Conservation (phyloP, 192 early-diverging fungal genomes). For the Gorgonomyces haynaldii region DNA sequence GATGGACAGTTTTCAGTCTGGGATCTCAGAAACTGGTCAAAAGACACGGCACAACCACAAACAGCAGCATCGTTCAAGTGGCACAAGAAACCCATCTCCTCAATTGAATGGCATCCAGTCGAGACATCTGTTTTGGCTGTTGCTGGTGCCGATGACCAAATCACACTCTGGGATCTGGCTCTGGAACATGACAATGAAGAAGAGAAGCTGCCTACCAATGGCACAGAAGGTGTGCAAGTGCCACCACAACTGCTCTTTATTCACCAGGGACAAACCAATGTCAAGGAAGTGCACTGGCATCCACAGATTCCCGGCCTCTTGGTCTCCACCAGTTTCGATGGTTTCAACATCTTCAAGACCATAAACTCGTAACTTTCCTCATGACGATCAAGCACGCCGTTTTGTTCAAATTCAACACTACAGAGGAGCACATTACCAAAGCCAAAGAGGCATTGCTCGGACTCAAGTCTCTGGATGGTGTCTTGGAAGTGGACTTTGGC, state of each 20-base stretch:
- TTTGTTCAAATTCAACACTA: no score
- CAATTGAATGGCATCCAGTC: constrained; percentile 92
- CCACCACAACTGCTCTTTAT: constrained; percentile 86
- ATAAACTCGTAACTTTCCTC: constrained; percentile 52
- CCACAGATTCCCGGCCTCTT: constrained; percentile 84
- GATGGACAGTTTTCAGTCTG: constrained; percentile 90
- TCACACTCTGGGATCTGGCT: constrained; percentile 96
- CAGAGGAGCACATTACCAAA: no score
- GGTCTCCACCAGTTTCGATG: constrained; percentile 69
- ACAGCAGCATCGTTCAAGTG: constrained; percentile 91
- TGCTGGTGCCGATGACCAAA: constrained; percentile 87
- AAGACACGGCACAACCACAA: constrained; percentile 24
- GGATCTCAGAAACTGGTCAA: constrained; percentile 68
- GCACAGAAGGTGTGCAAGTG: constrained; percentile 58
- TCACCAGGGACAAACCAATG: constrained; percentile 75
- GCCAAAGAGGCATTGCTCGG: no score
- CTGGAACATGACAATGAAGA: constrained; percentile 93
- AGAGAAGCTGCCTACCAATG: constrained; percentile 39
- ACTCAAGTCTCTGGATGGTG: no score
- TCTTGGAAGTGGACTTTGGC: no score
- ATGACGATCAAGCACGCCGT: no score
- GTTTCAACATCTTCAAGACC: constrained; percentile 98
- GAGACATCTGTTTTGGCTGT: constrained; percentile 88
- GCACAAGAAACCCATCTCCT: constrained; percentile 85
- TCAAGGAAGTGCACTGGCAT: constrained; percentile 98